Base-by-base conservation (phyloP, 345 rosid species). In the Brassica carinata region DNA sequence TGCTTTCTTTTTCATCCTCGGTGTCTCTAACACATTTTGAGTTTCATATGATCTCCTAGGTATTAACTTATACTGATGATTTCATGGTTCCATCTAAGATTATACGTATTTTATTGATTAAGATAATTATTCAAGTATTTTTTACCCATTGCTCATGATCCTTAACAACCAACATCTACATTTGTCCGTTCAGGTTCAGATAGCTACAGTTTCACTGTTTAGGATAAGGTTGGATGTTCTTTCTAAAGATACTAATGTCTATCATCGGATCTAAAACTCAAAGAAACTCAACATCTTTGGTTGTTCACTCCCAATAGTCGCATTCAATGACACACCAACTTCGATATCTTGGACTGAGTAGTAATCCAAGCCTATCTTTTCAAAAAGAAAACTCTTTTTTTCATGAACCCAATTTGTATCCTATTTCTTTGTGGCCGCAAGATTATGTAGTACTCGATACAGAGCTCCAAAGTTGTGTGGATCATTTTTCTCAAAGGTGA, bases 381-480 rank as follows among this genome's bases (percentile, higher is more conserved):
- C 33, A 30, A 36, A 40, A 5, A 9, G 30, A 17, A 63, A 65
- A 63, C 58, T 48, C 11, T n/a, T 19, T n/a, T 74, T 63, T 10
- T 51, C 23, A 26, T 33, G 61, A 48, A 23, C 5, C 19, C 8
- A 26, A 1, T 27, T 40, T 57, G 33, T 15, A 1, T 18, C 13
- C 33, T 15, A 19, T 23, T 29, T 59, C 61, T 36, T 75, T 82
- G 45, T 66, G 53, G 65, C 65, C 33, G 9, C 87, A 94, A 97
- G 98, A 94, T 78, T 94, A 92, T 80, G 97, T 94, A 83, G 98
- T 5, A 94, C 98, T 63, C 89, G 97, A 84, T 94, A 92, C 73
- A 83, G 97, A 63, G 98, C 97, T 72, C 98, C 98, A 53, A 97
- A 94, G 87, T 82, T 94, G 43, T 94, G 98, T 82, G 98, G 98